Percentiles rank a stretch among this genome's conserved stretches.
These are phyloP conservation scores for Neurospora tetrasperma DNA, from an alignment of 495 filamentous ascomycete genomes.

Conservation along the genomic window DNA sequence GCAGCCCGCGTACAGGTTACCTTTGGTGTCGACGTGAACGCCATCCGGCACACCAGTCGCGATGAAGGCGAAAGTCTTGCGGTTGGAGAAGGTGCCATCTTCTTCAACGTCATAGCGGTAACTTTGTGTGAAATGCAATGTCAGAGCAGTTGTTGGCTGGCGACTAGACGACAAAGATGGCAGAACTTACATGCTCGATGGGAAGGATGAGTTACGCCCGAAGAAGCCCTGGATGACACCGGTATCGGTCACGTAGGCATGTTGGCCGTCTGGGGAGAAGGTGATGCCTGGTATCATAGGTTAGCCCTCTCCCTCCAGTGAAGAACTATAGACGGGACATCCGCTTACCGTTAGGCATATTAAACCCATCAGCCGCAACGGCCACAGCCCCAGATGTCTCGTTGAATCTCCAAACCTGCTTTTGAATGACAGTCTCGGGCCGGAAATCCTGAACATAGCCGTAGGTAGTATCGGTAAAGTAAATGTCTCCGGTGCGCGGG, in stretches of 20 bases:
- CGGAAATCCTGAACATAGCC: conserved; percentile 49
- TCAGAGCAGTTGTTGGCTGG: neutral
- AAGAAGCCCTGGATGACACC: conserved; percentile 34
- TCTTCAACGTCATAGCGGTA: conserved; percentile 31
- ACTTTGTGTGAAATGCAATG: conserved; percentile 12
- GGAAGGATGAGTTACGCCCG: conserved; percentile 23
- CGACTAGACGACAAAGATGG: neutral
- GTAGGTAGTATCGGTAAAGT: conserved; percentile 58
- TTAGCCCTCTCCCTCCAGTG: neutral
- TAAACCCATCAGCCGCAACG: conserved; percentile 47
- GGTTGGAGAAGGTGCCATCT: conserved; percentile 33
- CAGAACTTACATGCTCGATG: conserved; percentile 30
- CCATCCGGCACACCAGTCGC: conserved; percentile 47
- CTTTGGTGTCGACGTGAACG: conserved; percentile 47
- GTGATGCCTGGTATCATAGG: conserved; percentile 30
- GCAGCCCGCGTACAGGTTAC: conserved; percentile 50
- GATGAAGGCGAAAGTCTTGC: conserved; percentile 48
- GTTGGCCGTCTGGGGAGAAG: conserved; percentile 43
- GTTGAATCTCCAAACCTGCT: conserved; percentile 47
- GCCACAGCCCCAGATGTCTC: conserved; percentile 35
- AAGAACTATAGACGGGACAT: neutral
- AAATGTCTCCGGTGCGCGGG: conserved; percentile 43
- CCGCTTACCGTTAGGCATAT: conserved; percentile 39
- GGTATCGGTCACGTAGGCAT: conserved; percentile 49
- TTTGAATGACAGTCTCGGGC: conserved; percentile 38